These are phyloP conservation scores for Gynochthodes officinalis DNA, from an alignment of 257 asterid species.

Conservation along the genomic window DNA sequence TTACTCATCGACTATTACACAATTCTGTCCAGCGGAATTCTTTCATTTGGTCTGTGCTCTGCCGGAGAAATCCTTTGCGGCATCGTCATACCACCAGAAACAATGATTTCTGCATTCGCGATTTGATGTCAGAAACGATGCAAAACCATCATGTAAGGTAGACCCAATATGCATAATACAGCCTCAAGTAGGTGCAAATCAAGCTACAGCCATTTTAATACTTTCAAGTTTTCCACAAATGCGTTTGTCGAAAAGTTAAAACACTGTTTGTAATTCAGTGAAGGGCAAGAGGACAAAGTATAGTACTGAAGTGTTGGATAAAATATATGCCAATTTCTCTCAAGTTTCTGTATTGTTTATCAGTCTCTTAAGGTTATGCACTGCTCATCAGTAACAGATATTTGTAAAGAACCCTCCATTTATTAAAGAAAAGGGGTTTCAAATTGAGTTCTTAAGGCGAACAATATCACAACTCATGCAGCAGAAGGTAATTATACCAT, in stretches of 20 bases:
- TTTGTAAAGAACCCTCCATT: too few relatives aligned
- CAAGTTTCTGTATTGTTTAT: not conserved
- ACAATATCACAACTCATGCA: not conserved
- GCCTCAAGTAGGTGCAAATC: not conserved
- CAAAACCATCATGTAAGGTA: not conserved
- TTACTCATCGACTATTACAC: slow-evolving; percentile 17
- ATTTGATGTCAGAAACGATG: slow-evolving; percentile 13
- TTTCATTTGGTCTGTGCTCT: slow-evolving; percentile 56
- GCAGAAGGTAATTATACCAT: not conserved
- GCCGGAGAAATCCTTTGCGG: slow-evolving; percentile 69
- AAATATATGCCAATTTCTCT: not conserved
- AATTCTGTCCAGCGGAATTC: slow-evolving; percentile 61
- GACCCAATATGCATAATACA: not conserved
- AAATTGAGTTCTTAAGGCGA: not conserved
- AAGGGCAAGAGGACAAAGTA: not conserved
- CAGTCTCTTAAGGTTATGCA: not conserved
- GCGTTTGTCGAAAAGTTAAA: too few relatives aligned
- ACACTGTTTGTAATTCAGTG: not conserved
- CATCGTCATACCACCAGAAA: slow-evolving; percentile 96
- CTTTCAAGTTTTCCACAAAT: not conserved
- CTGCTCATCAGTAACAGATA: not conserved
- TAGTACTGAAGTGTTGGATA: not conserved
- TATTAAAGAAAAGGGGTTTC: not conserved
- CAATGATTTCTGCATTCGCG: slow-evolving; percentile 69
- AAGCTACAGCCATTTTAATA: not conserved